These are phyloP conservation scores for Ajuga reptans DNA, from an alignment of 305 asterid species.

Conservation along the genomic window DNA sequence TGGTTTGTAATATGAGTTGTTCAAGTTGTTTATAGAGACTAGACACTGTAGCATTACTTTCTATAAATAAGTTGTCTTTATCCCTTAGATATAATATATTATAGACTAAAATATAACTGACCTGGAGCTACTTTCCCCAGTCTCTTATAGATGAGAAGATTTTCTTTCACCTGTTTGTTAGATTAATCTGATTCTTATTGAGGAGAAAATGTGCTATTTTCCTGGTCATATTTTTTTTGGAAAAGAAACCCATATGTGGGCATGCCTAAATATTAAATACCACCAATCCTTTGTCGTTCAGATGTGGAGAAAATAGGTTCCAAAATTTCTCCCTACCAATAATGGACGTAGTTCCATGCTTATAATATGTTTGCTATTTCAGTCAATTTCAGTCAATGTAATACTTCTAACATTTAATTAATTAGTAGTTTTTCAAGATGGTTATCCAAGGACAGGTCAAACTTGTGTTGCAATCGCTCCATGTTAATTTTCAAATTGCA, in stretches of 20 bases:
- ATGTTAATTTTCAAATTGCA: background rate
- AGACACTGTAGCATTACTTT: background rate
- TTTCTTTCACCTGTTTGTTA: background rate
- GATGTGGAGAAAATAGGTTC: background rate
- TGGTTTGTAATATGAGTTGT: no score
- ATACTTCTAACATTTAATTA: background rate
- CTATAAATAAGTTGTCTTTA: background rate
- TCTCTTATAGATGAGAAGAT: background rate
- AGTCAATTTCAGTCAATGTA: background rate
- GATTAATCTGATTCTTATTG: background rate
- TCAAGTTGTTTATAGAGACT: no score
- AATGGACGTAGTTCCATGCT: background rate
- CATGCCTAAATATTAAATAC: background rate
- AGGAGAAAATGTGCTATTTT: background rate
- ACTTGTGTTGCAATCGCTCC: background rate
- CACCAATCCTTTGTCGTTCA: background rate
- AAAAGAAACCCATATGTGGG: background rate
- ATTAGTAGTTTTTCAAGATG: background rate
- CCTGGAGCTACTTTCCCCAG: slow-evolving; percentile 14
- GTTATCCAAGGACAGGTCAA: background rate
- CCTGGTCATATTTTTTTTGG: background rate
- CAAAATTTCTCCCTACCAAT: background rate
- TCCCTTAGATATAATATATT: background rate
- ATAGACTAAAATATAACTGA: background rate
- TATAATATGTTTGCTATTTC: background rate